A percentile compares a stretch with the other conserved stretches of the same genome.
Conservation (phyloP, 2,329 filamentous ascomycete genomes). For the Fusarium succisae region DNA sequence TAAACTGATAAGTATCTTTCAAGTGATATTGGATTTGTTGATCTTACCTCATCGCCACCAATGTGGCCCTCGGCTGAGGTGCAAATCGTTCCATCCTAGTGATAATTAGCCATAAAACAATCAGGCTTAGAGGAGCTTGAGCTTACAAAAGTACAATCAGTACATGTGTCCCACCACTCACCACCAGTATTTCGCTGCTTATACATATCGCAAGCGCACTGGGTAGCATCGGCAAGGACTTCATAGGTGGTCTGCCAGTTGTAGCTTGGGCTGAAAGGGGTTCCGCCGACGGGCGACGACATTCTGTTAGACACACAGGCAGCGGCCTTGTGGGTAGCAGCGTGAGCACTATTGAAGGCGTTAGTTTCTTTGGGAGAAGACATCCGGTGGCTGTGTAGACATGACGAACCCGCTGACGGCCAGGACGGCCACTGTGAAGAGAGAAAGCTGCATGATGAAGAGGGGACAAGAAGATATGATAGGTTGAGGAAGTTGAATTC, state of each 20-base stretch:
- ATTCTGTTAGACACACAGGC: not conserved
- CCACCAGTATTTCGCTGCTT: not conserved
- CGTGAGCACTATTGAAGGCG: not conserved
- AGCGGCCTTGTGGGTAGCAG: not conserved
- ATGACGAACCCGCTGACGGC: not conserved
- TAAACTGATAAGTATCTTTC: accelerated
- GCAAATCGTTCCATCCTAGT: not conserved
- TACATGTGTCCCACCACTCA: not conserved
- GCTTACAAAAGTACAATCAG: not conserved
- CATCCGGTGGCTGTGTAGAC: accelerated
- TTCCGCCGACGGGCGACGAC: not conserved
- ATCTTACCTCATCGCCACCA: not conserved
- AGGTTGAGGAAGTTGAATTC: not conserved
- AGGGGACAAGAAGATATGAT: not conserved
- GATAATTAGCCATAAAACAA: not conserved
- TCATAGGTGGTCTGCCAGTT: not conserved
- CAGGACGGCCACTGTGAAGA: not conserved
- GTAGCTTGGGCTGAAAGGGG: not conserved
- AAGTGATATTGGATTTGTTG: accelerated
- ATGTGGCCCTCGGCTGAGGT: not conserved
- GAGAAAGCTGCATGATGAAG: not conserved
- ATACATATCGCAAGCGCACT: not conserved
- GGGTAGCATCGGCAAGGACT: not conserved
- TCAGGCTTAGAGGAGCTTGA: accelerated
- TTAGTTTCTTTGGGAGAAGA: not conserved